Base-by-base conservation (phyloP, 2,329 filamentous ascomycete genomes). In the Apiospora marii region DNA sequence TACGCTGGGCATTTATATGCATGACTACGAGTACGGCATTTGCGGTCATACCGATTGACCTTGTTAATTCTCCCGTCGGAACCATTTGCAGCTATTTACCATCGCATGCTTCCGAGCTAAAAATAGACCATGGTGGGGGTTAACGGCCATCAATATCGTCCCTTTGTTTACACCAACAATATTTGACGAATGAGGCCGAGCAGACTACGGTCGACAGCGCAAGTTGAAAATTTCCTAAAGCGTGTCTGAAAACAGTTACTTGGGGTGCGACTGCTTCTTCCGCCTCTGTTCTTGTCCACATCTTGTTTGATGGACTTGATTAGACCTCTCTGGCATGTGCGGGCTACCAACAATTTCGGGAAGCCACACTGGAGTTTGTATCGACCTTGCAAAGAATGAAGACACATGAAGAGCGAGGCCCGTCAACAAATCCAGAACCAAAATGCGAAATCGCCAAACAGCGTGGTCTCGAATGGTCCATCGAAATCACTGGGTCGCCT, bases 391-490 rank as follows among this genome's bases (percentile, higher is more conserved):
- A 41, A 16, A 64, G 19, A 41, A 64, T 64, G 58, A 41, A 64
- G n/a, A 13, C 22, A 64, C 10, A 22, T 61, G 16, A 19, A 14
- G 84, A 84, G 71, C 79, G 81, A 27, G 69, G 49, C 1, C 77
- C 75, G 27, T 72, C 72, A 37, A 82, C 72, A 37, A 82, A 80
- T 71, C 80, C 81, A 1, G 74, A 77, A 30, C 76, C 87, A 69
- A 83, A 86, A 6, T 49, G 87, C 69, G 85, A 85, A 0, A 84
- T 86, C 73, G 82, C 86, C 74, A 87, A 87, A 77, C 85, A 83
- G 74, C 79, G 80, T 30, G 87, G 87, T 73, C 79, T 86, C 7
- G 75, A 82, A 75, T 87, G 85, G 85, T 82, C 79, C 7, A 75
- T 86, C 14, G 76, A 80, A 19, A 71, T 77, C 76, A 75, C n/a